Evolutionary conservation across 2,329 filamentous ascomycete species (phyloP), one percentile per base, ranked within the genome.

Genomic region (Aureobasidium sp.): DNA sequence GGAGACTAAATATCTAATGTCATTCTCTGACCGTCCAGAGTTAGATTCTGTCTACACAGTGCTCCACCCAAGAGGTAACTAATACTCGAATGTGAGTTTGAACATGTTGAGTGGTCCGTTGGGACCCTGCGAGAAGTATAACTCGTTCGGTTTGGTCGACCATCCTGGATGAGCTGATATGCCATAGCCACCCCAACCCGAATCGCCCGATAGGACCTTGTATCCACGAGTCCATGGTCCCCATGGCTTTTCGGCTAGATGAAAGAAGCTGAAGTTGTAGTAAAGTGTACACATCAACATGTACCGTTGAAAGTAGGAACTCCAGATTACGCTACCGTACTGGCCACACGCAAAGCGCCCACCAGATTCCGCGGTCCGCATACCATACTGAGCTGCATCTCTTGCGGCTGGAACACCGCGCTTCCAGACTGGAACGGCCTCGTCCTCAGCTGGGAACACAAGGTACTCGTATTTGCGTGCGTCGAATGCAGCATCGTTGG

Each of bases 61-160:
- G 6, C 42, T n/a, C 42, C 5, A 45, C 20, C 5, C 36, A 13
- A 36, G 33, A 36, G 13, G 33, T 13, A 36, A 13, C 51, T 54
- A 55, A 11, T 56, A 63, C 4, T 66, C 29, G 56, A 66, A 66
- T 15, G 56, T 55, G 16, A 66, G 45, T 48, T 55, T 63, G 43
- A 66, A 66, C 45, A 63, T 33, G 27, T 62, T 62, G 47, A 66
- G 51, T 4, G 64, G 64, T 47, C 64, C 64, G n/a, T 55, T 60
- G 13, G 56, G 64, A 1, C 64, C 56, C 18, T 61, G 64, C 18
- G 55, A 62, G 20, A 66, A 63, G 56, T 63, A 66, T 9, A 66
- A 38, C 64, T 48, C 33, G 23, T 66, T 62, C 10, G 13, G 1
- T 18, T 51, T 31, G 18, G 42, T 43, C 16, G 53, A 56, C 31